phyloP scores from a whole-genome alignment of 352 stramenopile genomes.

The Thalassiosira gravida region DNA sequence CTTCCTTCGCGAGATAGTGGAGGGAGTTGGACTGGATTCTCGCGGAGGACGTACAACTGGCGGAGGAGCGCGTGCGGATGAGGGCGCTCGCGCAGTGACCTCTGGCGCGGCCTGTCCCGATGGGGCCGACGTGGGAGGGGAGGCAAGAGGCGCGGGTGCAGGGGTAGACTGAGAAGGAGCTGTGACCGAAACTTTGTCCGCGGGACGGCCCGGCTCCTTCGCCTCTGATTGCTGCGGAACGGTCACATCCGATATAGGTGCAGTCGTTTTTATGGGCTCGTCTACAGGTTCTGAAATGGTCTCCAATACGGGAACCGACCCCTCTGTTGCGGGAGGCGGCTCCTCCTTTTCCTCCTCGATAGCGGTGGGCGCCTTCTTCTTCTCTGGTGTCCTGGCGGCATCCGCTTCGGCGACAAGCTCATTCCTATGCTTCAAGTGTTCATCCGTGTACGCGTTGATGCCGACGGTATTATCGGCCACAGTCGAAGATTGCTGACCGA shows the following conservation, averaged over 20 bases:
- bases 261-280: conserved; percentile 4
- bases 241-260: neutral
- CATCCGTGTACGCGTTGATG: conserved; percentile 37
- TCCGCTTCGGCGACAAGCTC: conserved; percentile 21
- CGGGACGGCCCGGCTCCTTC: conserved; percentile 10
- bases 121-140: conserved; percentile 1
- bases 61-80: neutral
- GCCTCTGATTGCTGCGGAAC: neutral
- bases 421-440: conserved; percentile 28
- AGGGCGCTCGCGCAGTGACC: neutral
- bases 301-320: neutral
- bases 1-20: conserved; percentile 13
- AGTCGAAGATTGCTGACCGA: neutral
- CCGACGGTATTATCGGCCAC: conserved; percentile 34
- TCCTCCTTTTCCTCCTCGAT: conserved; percentile 10
- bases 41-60: neutral
- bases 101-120: neutral
- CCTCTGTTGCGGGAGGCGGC: neutral
- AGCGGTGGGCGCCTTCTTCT: neutral
- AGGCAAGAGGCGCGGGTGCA: neutral
- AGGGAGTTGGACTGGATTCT: neutral
- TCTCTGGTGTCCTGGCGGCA: neutral
- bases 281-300: neutral
- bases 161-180: conserved; percentile 9
- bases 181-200: neutral